A percentile compares a stretch with the other conserved stretches of the same genome.
Conservation (phyloP, 768 basidiomycete species). For the Gymnopilus junonius region DNA sequence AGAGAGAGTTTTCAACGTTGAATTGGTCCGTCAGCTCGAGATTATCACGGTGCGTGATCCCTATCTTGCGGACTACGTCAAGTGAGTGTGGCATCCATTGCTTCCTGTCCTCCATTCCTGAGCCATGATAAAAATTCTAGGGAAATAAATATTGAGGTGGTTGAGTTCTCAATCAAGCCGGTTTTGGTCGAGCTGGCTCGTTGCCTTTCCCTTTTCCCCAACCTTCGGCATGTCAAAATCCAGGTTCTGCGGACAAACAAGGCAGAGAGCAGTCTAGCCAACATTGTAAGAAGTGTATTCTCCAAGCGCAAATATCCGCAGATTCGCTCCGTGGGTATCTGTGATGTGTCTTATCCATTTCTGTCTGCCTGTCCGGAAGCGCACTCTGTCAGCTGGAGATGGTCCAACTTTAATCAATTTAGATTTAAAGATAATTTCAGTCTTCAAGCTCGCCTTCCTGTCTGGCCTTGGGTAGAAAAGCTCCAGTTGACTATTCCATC, state of each 20-base stretch:
- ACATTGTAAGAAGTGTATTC: neutral
- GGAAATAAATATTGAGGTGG: neutral
- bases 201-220: neutral
- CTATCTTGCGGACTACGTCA: neutral
- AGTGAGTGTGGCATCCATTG: neutral
- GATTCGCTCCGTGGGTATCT: neutral
- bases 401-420: neutral
- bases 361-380: neutral
- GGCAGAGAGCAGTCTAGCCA: neutral
- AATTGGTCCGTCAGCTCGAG: slow-evolving; percentile 5
- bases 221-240: neutral
- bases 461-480: neutral
- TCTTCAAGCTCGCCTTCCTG: neutral
- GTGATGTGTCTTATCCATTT: neutral
- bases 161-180: neutral
- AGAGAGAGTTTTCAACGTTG: neutral
- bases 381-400: neutral
- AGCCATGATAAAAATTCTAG: neutral
- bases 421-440: neutral
- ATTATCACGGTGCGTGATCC: neutral
- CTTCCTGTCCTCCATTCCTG: too few species aligned
- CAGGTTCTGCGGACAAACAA: neutral
- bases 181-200: neutral
- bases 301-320: neutral
- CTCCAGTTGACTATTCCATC: neutral